A percentile compares a stretch with the other conserved stretches of the same genome.
Conservation (phyloP, 306 rosid species). For the Acacia acuminata region DNA sequence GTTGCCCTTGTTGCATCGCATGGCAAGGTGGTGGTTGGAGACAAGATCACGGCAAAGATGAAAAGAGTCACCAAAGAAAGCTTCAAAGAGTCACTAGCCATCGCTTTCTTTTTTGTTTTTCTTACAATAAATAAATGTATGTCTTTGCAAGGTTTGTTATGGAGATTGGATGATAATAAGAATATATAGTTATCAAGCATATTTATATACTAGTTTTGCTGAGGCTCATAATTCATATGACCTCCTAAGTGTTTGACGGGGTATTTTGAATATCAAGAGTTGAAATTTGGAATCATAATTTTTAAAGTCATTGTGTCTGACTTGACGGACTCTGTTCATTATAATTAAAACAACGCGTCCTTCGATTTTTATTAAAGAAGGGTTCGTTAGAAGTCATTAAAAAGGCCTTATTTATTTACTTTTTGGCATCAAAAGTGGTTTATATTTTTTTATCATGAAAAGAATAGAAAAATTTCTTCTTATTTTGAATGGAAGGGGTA, state of each 20-base stretch:
- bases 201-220: neutral
- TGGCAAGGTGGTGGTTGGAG: neutral
- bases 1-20: neutral
- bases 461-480: too few species aligned
- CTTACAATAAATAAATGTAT: too few species aligned
- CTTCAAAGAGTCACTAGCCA: neutral
- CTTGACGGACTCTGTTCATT: neutral
- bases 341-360: neutral
- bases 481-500: too few species aligned
- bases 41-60: neutral
- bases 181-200: neutral
- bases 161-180: neutral
- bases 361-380: neutral
- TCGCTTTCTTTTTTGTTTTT: neutral
- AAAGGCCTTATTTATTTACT: neutral
- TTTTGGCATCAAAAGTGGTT: too few species aligned
- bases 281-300: neutral
- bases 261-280: neutral
- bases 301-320: neutral
- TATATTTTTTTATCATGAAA: too few species aligned
- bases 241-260: neutral
- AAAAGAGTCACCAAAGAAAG: neutral
- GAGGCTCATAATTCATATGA: neutral
- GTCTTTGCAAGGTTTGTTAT: neutral
- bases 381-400: neutral